These are phyloP conservation scores for Theileria parva DNA, from an alignment of 169 alveolate species.

Conservation along the genomic window DNA sequence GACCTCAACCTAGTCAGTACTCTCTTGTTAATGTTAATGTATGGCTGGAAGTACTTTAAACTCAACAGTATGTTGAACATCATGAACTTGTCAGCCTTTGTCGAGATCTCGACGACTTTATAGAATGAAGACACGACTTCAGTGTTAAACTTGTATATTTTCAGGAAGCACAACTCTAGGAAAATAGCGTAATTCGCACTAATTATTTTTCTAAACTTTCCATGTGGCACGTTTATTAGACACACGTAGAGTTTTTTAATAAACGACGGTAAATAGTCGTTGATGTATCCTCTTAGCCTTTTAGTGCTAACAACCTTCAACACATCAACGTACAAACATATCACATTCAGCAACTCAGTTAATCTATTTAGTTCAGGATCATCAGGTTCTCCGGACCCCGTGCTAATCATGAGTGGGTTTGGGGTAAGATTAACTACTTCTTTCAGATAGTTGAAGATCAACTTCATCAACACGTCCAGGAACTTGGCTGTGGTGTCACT, in stretches of 20 bases:
- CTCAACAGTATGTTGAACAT: neutral
- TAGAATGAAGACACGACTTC: neutral
- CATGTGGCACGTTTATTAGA: neutral
- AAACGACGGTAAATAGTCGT: neutral
- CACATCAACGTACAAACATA: neutral
- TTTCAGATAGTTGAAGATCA: neutral
- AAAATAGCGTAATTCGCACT: neutral
- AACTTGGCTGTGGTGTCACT: neutral
- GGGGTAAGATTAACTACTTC: neutral
- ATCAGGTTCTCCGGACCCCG: neutral
- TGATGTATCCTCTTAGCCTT: neutral
- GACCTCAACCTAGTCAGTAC: neutral
- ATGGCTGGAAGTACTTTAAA: neutral
- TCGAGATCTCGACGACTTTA: neutral
- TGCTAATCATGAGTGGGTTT: neutral
- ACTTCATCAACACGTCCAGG: neutral
- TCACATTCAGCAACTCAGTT: neutral
- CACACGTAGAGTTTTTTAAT: neutral
- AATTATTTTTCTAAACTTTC: neutral
- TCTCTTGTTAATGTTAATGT: neutral
- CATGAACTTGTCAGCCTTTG: neutral
- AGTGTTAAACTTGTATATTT: neutral
- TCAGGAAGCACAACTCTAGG: slow-evolving; percentile 6
- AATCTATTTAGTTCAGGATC: neutral
- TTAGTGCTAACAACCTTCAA: neutral